Conservation (phyloP, 768 basidiomycete genomes). For the Phallus indusiatus region DNA sequence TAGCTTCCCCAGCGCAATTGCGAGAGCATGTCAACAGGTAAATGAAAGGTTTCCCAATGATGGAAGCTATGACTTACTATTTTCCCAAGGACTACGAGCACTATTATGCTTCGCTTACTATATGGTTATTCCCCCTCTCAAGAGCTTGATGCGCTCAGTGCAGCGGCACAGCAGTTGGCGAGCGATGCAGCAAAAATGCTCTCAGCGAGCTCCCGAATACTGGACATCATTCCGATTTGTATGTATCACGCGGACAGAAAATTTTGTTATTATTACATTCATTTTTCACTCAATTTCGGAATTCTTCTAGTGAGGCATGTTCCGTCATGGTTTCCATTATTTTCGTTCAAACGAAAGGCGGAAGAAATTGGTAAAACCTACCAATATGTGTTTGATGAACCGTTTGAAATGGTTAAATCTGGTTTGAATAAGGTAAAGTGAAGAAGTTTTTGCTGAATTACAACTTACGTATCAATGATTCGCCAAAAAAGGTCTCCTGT, state of each 20-base stretch:
- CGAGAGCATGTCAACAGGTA: not conserved
- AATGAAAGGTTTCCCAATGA: too few species aligned
- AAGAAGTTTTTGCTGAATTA: not conserved
- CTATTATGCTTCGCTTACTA: not conserved
- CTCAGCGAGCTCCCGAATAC: not conserved
- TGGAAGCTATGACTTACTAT: not conserved
- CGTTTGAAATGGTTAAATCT: not conserved
- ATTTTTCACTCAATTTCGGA: not conserved
- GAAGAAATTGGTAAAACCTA: not conserved
- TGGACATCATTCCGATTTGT: not conserved
- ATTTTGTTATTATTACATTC: not conserved
- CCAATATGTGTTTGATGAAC: not conserved
- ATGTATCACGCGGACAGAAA: not conserved
- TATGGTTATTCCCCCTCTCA: not conserved
- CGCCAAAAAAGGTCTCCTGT: not conserved
- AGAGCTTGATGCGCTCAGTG: not conserved
- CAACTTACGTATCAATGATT: not conserved
- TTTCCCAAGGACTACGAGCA: not conserved
- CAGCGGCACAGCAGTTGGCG: not conserved
- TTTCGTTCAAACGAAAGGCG: conserved; percentile 12
- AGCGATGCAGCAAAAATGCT: not conserved
- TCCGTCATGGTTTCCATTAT: conserved; percentile 15
- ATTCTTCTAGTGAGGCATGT: conserved; percentile 10
- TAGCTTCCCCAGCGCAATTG: not conserved
- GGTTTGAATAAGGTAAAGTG: not conserved